Evolutionary conservation across 805 yeast genomes (phyloP), one percentile per base, ranked within the genome.

Genomic region (Cyberlindnera xishuangbannaensis): DNA sequence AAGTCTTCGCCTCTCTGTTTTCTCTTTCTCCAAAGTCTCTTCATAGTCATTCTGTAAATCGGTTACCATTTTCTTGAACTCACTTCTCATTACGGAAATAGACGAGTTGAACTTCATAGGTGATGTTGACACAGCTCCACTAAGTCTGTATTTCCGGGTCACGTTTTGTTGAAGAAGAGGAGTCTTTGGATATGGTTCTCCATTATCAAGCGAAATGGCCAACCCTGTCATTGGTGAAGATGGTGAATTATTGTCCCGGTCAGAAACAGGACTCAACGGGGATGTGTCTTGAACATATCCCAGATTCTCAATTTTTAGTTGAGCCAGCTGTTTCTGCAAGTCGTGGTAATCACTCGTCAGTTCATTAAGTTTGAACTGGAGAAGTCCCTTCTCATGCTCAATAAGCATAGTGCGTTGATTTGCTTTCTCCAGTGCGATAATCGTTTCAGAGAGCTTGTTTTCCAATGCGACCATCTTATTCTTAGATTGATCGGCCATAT

Each of bases 21-120:
- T 64, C 53, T 79, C 85, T 42, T 68, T 67, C 23, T 65, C 62
- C 28, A 82, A 53, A 41, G 79, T 83, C 9, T 60, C 48, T 43
- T 78, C 84, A 47, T 78, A 75, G 36, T 67, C 74, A 28, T 67
- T 71, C 41, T 78, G 83, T 37, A 80, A 71, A 25, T 75, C 77
- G 15, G 67, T 59, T 5, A 81, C 76, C 31, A 80, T 59, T 45
- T 74, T 78, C 55, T 73, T 80, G 59, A 81, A 82, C 54, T 82
- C 87, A 41, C 72, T 66, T 36, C 84, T 63, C 55, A 82, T 59
- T 3, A 80, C 76, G 0, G 78, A 70, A 24, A 72, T 72, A 42
- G 52, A 44, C 1, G 69, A 61, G 29, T 58, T 59, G 39, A 59
- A 48, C 27, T 46, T 50, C 33, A 33, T 27, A 10, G 56, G 48